Conservation (phyloP, 208 protist genomes). For the Leishmania amazonensis region DNA sequence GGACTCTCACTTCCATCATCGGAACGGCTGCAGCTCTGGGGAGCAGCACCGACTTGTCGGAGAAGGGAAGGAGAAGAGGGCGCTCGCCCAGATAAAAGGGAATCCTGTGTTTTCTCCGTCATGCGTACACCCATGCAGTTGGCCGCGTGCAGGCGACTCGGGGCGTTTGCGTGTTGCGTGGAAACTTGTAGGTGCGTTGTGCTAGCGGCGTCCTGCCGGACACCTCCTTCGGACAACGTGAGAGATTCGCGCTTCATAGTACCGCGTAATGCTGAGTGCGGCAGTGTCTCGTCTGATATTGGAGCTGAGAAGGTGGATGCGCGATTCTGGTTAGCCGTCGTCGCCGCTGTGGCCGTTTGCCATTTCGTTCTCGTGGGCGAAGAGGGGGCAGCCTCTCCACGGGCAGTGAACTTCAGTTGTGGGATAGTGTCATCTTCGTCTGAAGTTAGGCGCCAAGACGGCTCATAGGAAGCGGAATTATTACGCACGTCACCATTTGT, state of each 20-base stretch:
- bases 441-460: neutral
- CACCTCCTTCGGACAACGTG: neutral
- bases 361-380: neutral
- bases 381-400: neutral
- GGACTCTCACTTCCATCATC: neutral
- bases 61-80: no score
- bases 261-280: neutral
- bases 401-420: no score
- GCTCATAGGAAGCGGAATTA: neutral
- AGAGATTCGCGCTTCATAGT: neutral
- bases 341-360: neutral
- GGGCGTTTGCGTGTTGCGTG: neutral
- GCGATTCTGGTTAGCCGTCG: neutral
- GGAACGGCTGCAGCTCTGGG: no score
- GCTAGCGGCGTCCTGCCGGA: neutral
- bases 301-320: neutral
- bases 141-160: neutral
- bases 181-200: neutral
- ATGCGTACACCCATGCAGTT: neutral
- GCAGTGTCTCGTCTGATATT: neutral
- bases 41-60: neutral
- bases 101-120: neutral
- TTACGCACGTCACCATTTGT: no score
- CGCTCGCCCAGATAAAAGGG: neutral
- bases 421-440: neutral